These are phyloP conservation scores for Echites panduratus DNA, from an alignment of 257 asterid species.

Conservation along the genomic window DNA sequence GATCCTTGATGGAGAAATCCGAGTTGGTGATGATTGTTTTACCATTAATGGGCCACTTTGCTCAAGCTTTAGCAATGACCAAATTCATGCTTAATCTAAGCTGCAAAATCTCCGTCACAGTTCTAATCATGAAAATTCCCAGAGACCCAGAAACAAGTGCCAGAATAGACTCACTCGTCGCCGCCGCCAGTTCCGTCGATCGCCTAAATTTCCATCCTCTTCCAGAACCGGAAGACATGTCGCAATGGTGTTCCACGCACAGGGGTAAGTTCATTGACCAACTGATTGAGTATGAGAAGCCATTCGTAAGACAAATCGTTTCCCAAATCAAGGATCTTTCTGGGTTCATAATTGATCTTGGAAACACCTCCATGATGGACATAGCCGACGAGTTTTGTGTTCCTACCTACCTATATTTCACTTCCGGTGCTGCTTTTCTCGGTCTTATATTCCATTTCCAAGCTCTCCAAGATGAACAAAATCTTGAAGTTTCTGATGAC, in stretches of 20 bases:
- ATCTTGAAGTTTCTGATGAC: not conserved
- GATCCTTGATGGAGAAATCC: too few relatives aligned
- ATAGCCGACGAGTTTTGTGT: slow-evolving; percentile 12
- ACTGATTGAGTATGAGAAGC: not conserved
- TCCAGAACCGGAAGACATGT: not conserved
- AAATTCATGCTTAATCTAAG: too few relatives aligned
- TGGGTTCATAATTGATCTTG: not conserved
- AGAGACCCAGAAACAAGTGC: not conserved
- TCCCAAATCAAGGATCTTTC: not conserved
- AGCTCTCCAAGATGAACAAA: slow-evolving; percentile 2
- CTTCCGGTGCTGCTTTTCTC: slow-evolving; percentile 10
- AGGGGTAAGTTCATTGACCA: not conserved
- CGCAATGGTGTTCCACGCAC: not conserved
- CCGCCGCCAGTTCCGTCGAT: not conserved
- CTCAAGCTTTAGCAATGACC: too few relatives aligned
- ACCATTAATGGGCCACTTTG: too few relatives aligned
- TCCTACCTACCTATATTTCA: slow-evolving; percentile 11
- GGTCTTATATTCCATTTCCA: slow-evolving; percentile 13
- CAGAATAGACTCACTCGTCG: not conserved
- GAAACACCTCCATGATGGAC: slow-evolving; percentile 1
- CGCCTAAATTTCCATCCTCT: slow-evolving; percentile 5
- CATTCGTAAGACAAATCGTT: not conserved
- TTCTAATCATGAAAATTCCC: not conserved
- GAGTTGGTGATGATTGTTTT: too few relatives aligned
- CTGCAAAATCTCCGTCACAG: too few relatives aligned